Evolutionary conservation across 305 asterid species (phyloP).

Genomic region (Solanum aculeatissimum): DNA sequence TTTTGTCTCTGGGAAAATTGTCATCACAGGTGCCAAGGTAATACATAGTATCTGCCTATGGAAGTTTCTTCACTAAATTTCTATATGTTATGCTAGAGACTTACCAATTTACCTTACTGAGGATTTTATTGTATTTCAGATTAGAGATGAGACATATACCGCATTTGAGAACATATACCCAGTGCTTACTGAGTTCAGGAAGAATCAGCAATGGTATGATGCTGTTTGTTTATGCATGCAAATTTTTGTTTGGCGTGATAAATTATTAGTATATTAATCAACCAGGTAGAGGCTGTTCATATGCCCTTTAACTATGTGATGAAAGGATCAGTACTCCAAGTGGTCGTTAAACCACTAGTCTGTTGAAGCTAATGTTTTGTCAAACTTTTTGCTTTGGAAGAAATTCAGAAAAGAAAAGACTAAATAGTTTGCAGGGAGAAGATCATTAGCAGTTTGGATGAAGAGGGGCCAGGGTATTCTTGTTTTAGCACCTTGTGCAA

Average conservation of each 20-base stretch:
- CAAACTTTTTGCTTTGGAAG: neutral
- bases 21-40: slow-evolving; percentile 18
- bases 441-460: neutral
- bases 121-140: neutral
- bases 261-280: neutral
- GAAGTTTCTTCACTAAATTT: neutral
- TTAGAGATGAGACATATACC: slow-evolving; percentile 18
- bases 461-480: neutral
- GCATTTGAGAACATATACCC: slow-evolving; percentile 22
- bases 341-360: neutral
- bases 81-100: neutral
- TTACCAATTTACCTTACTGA: neutral
- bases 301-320: neutral
- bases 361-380: neutral
- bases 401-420: neutral
- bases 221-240: neutral
- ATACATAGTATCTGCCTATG: neutral
- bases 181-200: slow-evolving; percentile 18
- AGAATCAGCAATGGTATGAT: slow-evolving; percentile 19
- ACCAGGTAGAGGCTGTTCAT: neutral
- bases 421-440: neutral
- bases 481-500: neutral
- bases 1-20: slow-evolving; percentile 14
- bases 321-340: neutral
- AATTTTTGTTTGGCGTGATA: neutral